Evolutionary conservation across 129 eudicot genomes (phyloP).

Genomic region (Gnaphalium uliginosum): DNA sequence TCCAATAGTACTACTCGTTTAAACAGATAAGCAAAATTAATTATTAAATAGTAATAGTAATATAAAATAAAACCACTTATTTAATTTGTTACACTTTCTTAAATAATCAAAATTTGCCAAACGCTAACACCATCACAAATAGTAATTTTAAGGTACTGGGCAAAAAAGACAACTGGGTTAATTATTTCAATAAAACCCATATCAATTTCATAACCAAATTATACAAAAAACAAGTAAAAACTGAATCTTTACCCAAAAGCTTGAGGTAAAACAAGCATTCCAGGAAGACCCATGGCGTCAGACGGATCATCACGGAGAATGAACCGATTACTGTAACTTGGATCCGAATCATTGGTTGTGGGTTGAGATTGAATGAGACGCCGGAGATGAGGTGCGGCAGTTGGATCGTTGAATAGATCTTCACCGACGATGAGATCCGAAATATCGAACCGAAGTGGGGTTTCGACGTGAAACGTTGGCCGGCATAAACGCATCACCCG

Average conservation of each 20-base stretch:
- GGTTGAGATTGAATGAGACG: slow-evolving; percentile 47
- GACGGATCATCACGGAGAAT: slow-evolving; percentile 56
- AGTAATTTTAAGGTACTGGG: background rate
- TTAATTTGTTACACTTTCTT: background rate
- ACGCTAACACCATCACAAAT: background rate
- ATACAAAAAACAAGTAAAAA: background rate
- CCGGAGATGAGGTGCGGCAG: slow-evolving; percentile 56
- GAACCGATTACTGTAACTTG: slow-evolving; percentile 65
- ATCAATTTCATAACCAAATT: background rate
- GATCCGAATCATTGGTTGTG: slow-evolving; percentile 47
- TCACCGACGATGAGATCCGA: slow-evolving; percentile 83
- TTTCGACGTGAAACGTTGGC: slow-evolving; percentile 82
- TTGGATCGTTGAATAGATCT: slow-evolving; percentile 69
- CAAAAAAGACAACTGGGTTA: background rate
- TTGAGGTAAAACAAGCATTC: slow-evolving; percentile 91
- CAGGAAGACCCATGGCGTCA: slow-evolving; percentile 82
- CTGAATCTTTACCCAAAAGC: slow-evolving; percentile 68
- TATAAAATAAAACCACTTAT: background rate
- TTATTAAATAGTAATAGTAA: background rate
- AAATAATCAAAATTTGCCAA: background rate
- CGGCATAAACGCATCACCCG: slow-evolving; percentile 94
- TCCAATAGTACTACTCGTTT: background rate
- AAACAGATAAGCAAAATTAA: background rate
- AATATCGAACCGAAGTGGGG: slow-evolving; percentile 76
- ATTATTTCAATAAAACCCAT: slow-evolving; percentile 1